Percentiles rank a stretch among this genome's conserved stretches.
Conservation (phyloP, 2,329 filamentous ascomycete species). For the Verticillium zaregamsianum region DNA sequence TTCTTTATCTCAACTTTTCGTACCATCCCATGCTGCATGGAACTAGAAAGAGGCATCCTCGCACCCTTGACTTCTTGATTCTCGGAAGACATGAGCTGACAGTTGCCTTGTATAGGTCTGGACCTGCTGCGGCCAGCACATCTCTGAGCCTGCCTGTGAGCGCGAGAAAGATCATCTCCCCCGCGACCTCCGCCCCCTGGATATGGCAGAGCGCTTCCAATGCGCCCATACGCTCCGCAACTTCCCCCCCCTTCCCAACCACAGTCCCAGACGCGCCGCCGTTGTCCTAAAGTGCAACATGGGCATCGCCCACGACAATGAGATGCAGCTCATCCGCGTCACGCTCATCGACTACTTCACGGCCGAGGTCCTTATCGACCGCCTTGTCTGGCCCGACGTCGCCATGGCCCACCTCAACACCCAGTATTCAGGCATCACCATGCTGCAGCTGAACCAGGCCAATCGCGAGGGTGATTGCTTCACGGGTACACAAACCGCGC, state of each 20-base stretch:
- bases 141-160: conserved; percentile 18
- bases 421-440: conserved; percentile 43
- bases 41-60: too few relatives aligned
- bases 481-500: conserved; percentile 35
- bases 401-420: conserved; percentile 46
- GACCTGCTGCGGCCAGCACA: conserved; percentile 23
- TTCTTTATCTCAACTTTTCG: too few relatives aligned
- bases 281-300: conserved; percentile 54
- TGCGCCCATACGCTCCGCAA: conserved; percentile 2
- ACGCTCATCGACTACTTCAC: conserved; percentile 48
- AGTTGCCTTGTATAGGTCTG: conserved; percentile 16
- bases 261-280: conserved; percentile 7
- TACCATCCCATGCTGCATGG: too few relatives aligned
- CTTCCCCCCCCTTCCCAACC: too few relatives aligned
- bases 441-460: conserved; percentile 30
- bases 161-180: conserved; percentile 19
- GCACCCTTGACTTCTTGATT: not conserved
- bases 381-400: conserved; percentile 42
- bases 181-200: conserved; percentile 15
- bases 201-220: conserved; percentile 15
- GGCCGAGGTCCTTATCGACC: conserved; percentile 42
- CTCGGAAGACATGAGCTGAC: not conserved
- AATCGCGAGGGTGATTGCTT: conserved; percentile 27
- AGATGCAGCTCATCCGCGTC: conserved; percentile 48
- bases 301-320: conserved; percentile 38